Conservation (phyloP, 768 basidiomycete species). For the Trametes maxima region DNA sequence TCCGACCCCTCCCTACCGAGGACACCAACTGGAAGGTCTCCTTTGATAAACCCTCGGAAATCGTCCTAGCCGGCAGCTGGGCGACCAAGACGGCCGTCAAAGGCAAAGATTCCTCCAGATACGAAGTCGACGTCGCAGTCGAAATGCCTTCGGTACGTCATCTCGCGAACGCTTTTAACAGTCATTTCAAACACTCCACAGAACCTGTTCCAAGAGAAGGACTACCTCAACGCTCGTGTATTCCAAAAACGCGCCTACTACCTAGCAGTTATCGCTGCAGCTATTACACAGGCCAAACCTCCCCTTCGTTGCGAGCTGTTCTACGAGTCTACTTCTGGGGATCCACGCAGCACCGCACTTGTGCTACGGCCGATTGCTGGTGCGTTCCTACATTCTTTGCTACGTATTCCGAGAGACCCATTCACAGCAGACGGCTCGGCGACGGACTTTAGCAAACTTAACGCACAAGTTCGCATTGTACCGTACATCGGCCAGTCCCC, state of each 20-base stretch:
- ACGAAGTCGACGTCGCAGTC: conserved; percentile 77
- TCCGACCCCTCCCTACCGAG: conserved; percentile 67
- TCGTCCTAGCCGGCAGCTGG: conserved; percentile 87
- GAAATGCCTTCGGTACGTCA: conserved; percentile 78
- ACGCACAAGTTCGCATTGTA: conserved; percentile 73
- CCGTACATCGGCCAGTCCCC: conserved; percentile 66
- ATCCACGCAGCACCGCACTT: conserved; percentile 68
- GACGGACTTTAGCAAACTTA: conserved; percentile 65
- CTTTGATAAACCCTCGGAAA: conserved; percentile 76
- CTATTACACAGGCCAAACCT: conserved; percentile 49
- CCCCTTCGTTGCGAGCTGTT: conserved; percentile 57
- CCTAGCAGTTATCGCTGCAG: conserved; percentile 74
- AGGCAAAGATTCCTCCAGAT: conserved; percentile 62
- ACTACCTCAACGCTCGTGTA: conserved; percentile 85
- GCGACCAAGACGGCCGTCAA: conserved; percentile 75
- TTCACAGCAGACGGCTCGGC: conserved; percentile 47
- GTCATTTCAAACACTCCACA: conserved; percentile 29
- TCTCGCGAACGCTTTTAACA: neutral
- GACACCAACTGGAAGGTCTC: conserved; percentile 89
- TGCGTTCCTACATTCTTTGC: neutral
- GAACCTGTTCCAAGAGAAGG: conserved; percentile 93
- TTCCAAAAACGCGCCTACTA: conserved; percentile 94
- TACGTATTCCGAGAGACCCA: neutral
- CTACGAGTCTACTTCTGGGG: conserved; percentile 59
- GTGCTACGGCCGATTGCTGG: conserved; percentile 61